Base-by-base conservation (phyloP, 1,284 basidiomycete species). In the Papiliotrema nemorosa region DNA sequence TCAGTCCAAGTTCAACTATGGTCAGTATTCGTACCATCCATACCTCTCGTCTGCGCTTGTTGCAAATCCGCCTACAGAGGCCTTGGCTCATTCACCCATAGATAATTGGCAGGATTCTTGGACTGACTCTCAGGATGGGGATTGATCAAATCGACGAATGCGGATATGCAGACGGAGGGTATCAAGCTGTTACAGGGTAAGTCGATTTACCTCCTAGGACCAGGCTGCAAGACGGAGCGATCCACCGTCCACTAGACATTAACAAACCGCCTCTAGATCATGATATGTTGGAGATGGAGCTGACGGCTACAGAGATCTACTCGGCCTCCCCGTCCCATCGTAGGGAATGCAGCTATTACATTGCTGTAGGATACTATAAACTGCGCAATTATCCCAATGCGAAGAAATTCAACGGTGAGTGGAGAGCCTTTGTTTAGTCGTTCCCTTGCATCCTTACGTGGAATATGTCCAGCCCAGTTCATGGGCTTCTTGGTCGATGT, bases 1-100 rank as follows among this genome's bases (percentile, higher is more conserved):
- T 2, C 96, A 99, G 78, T 94, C 91, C 47, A 96, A 92, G 76
- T 99, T 99, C 80, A 98, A 98, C 78, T 94, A 88, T 74, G 88
- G 93, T 55, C 73, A 72, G 79, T 72, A 7, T 37, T 2, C 29
- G n/a, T n/a, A n/a, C n/a, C n/a, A 31, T 14, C 14, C 29, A 31
- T 7, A 7, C 29, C 14, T 31, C 29, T 7, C 29, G 29, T 7
- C 29, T n/a, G n/a, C n/a, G n/a, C n/a, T n/a, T n/a, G n/a, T n/a
- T n/a, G n/a, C n/a, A n/a, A n/a, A n/a, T n/a, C n/a, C n/a, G n/a
- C n/a, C n/a, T n/a, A n/a, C n/a, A n/a, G n/a, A n/a, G n/a, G n/a
- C 29, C 29, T 31, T 31, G 7, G 29, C 9, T 31, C 7, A 31
- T 31, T 14, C 29, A 31, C 29, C 29, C n/a, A n/a, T 14, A 31